Evolutionary conservation across 495 filamentous ascomycete genomes (phyloP), one percentile per base, ranked within the genome.

Genomic region (Penicillium lividum): DNA sequence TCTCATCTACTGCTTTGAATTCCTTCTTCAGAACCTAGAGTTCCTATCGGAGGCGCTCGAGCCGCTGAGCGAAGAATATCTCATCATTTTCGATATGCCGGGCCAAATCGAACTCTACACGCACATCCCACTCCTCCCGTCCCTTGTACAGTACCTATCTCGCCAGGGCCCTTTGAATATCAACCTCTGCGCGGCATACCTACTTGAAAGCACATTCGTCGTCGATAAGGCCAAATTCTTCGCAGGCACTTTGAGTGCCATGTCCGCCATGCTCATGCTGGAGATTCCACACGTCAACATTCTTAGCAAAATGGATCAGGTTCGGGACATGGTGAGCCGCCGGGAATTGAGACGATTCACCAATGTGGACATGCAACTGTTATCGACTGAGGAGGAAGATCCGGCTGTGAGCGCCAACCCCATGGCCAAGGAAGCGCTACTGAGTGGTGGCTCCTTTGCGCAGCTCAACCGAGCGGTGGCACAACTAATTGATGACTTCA

Each of bases 101-200:
- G 94, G 94, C 51, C 94, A 98, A 75, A 97, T 98, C 73, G 94
- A 98, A 74, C 89, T 98, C 30, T 98, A 98, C 78, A 97, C 94
- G 11, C 94, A 98, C 68, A 88, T 97, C 30, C 94, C 94, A 11
- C 87, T 98, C 65, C 77, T 98, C 27, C 94, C 94, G 3, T 85
- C 83, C n/a, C 82, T 98, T 40, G 85, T 90, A 52, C 86, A 85
- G 64, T 90, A 91, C 71, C 83, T 98, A 7, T 90, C 88, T 31
- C 83, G 87, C 34, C 78, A 85, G 29, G 91, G 92, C n/a, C 80
- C 84, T 7, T 80, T 98, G 57, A 91, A 94, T 72, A 88, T 97
- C 70, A 89, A 87, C 55, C 80, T 98, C 50, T 97, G 93, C 70
- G 94, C 94, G n/a, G 84, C 93, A 9, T 98, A 98, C 71, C 85